Base-by-base conservation (phyloP, 1,284 basidiomycete genomes). In the Ustanciosporium gigantosporum region DNA sequence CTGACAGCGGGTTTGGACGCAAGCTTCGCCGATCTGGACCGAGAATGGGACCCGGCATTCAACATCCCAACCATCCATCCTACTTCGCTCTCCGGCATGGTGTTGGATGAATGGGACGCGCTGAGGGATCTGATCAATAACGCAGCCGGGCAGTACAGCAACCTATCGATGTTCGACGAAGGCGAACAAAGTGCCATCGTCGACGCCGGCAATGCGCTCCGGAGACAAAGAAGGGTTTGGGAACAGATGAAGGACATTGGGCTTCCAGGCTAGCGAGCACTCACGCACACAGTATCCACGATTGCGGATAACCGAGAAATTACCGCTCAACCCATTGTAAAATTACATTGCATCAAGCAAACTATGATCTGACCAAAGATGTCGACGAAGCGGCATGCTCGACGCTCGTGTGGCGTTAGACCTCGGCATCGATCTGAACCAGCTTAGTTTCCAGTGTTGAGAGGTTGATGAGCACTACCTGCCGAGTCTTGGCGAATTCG, bases 401-500 rank as follows among this genome's bases (percentile, higher is more conserved):
- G n/a, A n/a, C n/a, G n/a, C n/a, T n/a, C n/a, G n/a, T n/a, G n/a
- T n/a, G n/a, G n/a, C n/a, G 9, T 29, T n/a, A 29, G 11, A 29
- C n/a, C 9, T 29, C 27, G 21, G 36, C 36, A 17, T 37, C 51
- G 3, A 61, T 24, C 11, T 61, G 23, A 14, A 82, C 70, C 2
- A 80, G 78, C 65, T 78, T 79, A 27, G 79, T 78, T 53, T 83
- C 83, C 41, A 88, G 79, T 16, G 83, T 84, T 64, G 80, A 78
- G 51, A 85, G 76, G 55, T 87, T 84, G 21, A 88, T 81, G 20
- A 88, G 77, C 4, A 85, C 85, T n/a, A 88, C 68, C 17, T 82
- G 77, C 4, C 86, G 85, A 4, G 83, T 84, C 56, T 83, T 79
- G 23, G 86, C 82, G 76, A 98, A 98, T 19, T 82, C 82, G 0